These are phyloP conservation scores for Echinosophora koreensis DNA, from an alignment of 306 rosid genomes.

Conservation along the genomic window DNA sequence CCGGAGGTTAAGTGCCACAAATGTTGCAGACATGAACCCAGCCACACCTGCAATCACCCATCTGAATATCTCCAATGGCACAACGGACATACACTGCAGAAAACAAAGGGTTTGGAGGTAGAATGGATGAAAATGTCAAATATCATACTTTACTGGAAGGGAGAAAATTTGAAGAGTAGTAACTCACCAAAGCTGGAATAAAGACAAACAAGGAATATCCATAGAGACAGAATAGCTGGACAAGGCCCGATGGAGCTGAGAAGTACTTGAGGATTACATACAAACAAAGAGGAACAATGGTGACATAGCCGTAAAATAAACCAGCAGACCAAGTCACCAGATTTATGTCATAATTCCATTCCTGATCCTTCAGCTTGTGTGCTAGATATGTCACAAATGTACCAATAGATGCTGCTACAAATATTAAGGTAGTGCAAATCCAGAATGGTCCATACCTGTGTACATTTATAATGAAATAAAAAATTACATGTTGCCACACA, in stretches of 20 bases:
- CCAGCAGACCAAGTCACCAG: constrained; percentile 89
- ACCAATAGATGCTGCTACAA: constrained; percentile 88
- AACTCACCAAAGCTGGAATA: constrained; percentile 83
- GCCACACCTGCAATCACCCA: constrained; percentile 81
- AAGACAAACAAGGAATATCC: constrained; percentile 86
- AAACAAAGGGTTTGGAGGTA: constrained; percentile 3
- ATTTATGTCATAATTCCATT: constrained; percentile 85
- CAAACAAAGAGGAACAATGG: constrained; percentile 70
- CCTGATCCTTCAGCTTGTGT: constrained; percentile 69
- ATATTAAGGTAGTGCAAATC: constrained; percentile 89
- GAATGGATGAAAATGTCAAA: constrained; percentile 21
- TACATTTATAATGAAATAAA: constrained; percentile 34
- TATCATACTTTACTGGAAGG: neutral
- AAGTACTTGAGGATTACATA: constrained; percentile 80
- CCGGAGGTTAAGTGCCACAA: constrained; percentile 87
- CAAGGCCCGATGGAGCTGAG: constrained; percentile 86
- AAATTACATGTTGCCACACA: constrained; percentile 1
- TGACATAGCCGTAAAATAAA: constrained; percentile 84
- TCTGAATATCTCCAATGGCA: constrained; percentile 74
- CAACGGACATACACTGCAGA: constrained; percentile 76
- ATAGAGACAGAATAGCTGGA: constrained; percentile 84
- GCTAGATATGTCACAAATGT: constrained; percentile 82
- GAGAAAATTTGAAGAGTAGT: constrained; percentile 14
- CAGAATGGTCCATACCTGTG: constrained; percentile 89
- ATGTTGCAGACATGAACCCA: constrained; percentile 85